Percentiles rank a stretch among this genome's conserved stretches.
phyloP scores from a whole-genome alignment of 306 rosid genomes.

The Cicer chorassanicum region DNA sequence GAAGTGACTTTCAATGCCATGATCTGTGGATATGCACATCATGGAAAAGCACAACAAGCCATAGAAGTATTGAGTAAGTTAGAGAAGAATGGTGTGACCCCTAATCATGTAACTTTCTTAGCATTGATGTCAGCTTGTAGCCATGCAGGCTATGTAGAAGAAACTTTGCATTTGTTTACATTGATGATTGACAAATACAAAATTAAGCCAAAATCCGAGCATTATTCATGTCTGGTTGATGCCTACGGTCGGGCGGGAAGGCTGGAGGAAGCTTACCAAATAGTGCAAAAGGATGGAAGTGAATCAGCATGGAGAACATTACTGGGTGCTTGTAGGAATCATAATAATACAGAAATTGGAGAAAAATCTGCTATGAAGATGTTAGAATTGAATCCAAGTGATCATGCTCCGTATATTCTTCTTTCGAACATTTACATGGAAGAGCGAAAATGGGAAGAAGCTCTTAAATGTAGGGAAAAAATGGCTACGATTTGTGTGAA shows the following conservation, averaged over 20 bases:
- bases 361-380: constrained; percentile 53
- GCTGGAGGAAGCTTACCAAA: constrained; percentile 60
- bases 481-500: constrained; percentile 47
- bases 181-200: constrained; percentile 51
- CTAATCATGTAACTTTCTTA: constrained; percentile 55
- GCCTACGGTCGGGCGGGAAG: constrained; percentile 61
- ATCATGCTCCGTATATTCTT: constrained; percentile 62
- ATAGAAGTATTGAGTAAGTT: constrained; percentile 48
- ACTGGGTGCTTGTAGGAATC: constrained; percentile 58
- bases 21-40: constrained; percentile 59
- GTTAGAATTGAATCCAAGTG: constrained; percentile 52
- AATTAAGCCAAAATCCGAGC: constrained; percentile 58
- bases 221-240: constrained; percentile 59
- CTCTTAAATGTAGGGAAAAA: constrained; percentile 53
- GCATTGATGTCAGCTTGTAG: constrained; percentile 57
- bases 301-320: constrained; percentile 64
- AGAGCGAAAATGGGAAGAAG: constrained; percentile 69
- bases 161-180: constrained; percentile 41
- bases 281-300: constrained; percentile 56
- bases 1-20: constrained; percentile 60
- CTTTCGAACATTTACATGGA: constrained; percentile 53
- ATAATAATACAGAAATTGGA: constrained; percentile 55
- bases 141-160: constrained; percentile 52
- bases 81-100: constrained; percentile 48
- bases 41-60: constrained; percentile 57